Conservation (phyloP, 192 early-diverging fungal genomes). For the Mortierella claussenii region DNA sequence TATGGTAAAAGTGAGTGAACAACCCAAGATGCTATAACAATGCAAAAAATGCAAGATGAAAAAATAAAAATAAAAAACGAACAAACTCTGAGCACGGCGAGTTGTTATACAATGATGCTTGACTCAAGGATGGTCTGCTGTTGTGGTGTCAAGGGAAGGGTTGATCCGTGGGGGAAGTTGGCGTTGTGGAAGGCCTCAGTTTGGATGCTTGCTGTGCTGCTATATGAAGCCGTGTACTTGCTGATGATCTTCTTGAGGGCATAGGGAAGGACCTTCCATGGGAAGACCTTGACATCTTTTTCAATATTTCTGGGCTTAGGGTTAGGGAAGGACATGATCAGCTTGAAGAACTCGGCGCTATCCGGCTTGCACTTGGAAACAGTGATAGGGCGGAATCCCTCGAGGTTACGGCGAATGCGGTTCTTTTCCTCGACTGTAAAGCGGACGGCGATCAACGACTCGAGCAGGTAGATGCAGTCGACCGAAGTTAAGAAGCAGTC, state of each 20-base stretch:
- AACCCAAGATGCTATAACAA: not conserved
- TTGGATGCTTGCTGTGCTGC: conserved; percentile 56
- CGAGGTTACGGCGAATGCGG: conserved; percentile 86
- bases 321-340: conserved; percentile 85
- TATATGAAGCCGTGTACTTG: conserved; percentile 74
- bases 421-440: conserved; percentile 90
- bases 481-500: conserved; percentile 85
- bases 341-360: conserved; percentile 81
- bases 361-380: conserved; percentile 81
- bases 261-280: conserved; percentile 75
- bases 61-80: conserved; percentile 1
- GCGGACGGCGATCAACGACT: conserved; percentile 76
- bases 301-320: conserved; percentile 89
- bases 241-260: conserved; percentile 83
- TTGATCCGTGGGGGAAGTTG: conserved; percentile 49
- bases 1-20: not conserved
- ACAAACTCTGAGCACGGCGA: not conserved
- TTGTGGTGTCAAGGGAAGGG: conserved; percentile 39
- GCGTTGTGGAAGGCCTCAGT: conserved; percentile 52
- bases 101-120: conserved; percentile 24
- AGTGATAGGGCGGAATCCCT: conserved; percentile 81
- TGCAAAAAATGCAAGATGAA: conserved; percentile 9
- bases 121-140: conserved; percentile 43
- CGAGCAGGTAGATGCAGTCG: conserved; percentile 80
- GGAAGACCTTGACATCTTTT: conserved; percentile 90